A percentile compares a stretch with the other conserved stretches of the same genome.
phyloP scores from a whole-genome alignment of 1,139 yeast species.

The Geotrichum reessii region DNA sequence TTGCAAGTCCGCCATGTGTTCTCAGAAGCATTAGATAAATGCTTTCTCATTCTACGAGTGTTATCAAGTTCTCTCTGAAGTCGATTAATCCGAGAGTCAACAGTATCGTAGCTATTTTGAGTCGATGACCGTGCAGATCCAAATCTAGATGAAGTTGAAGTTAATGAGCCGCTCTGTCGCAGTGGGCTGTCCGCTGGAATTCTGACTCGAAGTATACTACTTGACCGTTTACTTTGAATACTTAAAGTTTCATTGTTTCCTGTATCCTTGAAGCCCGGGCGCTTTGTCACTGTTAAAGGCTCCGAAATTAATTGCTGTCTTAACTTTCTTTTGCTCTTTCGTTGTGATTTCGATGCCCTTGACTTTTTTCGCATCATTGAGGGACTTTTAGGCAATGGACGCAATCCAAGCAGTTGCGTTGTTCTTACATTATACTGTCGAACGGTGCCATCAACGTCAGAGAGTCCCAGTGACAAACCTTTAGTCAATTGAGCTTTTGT shows the following conservation, averaged over 20 bases:
- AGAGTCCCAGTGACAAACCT: neutral
- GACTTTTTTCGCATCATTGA: neutral
- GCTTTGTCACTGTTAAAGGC: constrained; percentile 17
- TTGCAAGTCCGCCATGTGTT: neutral
- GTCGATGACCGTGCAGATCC: neutral
- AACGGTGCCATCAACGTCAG: neutral
- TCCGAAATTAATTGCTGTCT: neutral
- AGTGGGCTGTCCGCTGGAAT: neutral
- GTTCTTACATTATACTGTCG: constrained; percentile 9
- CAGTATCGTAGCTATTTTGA: constrained; percentile 7
- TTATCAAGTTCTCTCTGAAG: constrained; percentile 17
- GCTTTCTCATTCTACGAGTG: constrained; percentile 10
- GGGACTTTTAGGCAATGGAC: constrained; percentile 7
- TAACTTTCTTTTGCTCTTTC: neutral
- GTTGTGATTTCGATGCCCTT: neutral
- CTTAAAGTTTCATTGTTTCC: constrained; percentile 14
- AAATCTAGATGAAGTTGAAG: neutral
- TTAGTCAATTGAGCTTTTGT: constrained; percentile 22
- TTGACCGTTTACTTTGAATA: constrained; percentile 1
- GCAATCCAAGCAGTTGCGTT: constrained; percentile 6
- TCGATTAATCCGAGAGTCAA: constrained; percentile 12
- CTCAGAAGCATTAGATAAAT: neutral
- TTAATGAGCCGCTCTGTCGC: neutral
- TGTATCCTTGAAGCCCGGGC: constrained; percentile 9
- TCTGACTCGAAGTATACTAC: neutral